A percentile compares a stretch with the other conserved stretches of the same genome.
Evolutionary conservation across 768 basidiomycete species (phyloP).

Genomic region (Mycena polygramma): DNA sequence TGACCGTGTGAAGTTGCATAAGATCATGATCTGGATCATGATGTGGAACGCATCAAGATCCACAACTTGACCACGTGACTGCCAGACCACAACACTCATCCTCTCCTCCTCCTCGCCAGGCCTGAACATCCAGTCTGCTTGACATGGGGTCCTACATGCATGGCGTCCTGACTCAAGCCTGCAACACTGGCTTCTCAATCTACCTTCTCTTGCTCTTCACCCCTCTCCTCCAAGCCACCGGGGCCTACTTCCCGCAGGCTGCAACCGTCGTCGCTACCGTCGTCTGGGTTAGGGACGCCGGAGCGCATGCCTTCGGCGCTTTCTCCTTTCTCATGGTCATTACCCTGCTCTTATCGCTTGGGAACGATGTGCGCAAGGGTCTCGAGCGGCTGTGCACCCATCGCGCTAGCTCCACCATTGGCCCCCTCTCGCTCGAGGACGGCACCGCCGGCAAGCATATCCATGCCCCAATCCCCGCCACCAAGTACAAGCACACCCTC

Average conservation of each 20-base stretch:
- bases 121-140: no score
- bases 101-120: no score
- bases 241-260: constrained; percentile 7
- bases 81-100: no score
- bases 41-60: no score
- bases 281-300: constrained; percentile 6
- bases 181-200: neutral
- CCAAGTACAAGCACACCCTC: no score
- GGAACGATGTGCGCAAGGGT: neutral
- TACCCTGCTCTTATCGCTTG: neutral
- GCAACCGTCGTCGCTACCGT: constrained; percentile 1
- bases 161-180: neutral
- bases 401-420: constrained; percentile 2
- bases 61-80: no score
- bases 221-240: constrained; percentile 4
- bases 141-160: no score
- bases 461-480: no score
- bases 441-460: constrained; percentile 1
- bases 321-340: neutral
- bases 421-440: constrained; percentile 8
- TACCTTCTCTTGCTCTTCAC: neutral
- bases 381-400: neutral
- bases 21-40: no score
- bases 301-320: neutral
- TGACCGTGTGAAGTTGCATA: no score